Evolutionary conservation across 306 rosid genomes (phyloP).

Genomic region (Ziziphus jujuba): DNA sequence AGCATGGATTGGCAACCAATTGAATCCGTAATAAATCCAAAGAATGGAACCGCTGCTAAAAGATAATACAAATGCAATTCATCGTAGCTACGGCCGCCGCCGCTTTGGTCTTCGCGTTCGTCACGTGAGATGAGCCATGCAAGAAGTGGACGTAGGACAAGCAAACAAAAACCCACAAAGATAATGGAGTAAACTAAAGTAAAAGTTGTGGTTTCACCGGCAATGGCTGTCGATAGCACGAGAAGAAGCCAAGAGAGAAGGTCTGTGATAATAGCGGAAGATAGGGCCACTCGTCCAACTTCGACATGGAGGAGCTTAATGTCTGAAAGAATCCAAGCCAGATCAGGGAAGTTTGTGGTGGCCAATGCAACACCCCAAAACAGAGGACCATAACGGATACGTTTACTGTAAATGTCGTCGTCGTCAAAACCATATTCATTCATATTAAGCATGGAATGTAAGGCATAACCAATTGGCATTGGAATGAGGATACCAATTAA

Average conservation of each 20-base stretch:
- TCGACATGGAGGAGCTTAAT: slow-evolving; percentile 43
- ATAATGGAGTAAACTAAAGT: slow-evolving; percentile 1
- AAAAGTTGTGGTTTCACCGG: background rate
- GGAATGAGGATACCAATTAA: slow-evolving; percentile 30
- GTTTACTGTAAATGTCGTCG: background rate
- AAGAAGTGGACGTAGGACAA: slow-evolving; percentile 35
- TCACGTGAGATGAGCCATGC: slow-evolving; percentile 18
- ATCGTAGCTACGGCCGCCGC: slow-evolving; percentile 3
- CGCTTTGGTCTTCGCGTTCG: background rate
- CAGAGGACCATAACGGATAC: slow-evolving; percentile 16
- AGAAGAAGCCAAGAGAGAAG: slow-evolving; percentile 35
- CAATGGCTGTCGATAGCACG: slow-evolving; percentile 13
- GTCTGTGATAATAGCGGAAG: slow-evolving; percentile 38
- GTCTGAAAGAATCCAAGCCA: slow-evolving; percentile 34
- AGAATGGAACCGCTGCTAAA: slow-evolving; percentile 19
- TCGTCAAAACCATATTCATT: background rate
- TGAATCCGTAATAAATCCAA: slow-evolving; percentile 32
- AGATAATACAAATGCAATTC: slow-evolving; percentile 29
- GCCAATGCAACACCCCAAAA: slow-evolving; percentile 45
- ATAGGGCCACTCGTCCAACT: slow-evolving; percentile 36
- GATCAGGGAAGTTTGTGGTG: slow-evolving; percentile 45
- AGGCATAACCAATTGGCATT: slow-evolving; percentile 27
- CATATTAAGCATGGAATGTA: slow-evolving; percentile 19
- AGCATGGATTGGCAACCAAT: slow-evolving; percentile 42
- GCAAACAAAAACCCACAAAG: slow-evolving; percentile 21